These are phyloP conservation scores for Ceratobasidium sp. DNA, from an alignment of 1,284 basidiomycete genomes.

Conservation along the genomic window DNA sequence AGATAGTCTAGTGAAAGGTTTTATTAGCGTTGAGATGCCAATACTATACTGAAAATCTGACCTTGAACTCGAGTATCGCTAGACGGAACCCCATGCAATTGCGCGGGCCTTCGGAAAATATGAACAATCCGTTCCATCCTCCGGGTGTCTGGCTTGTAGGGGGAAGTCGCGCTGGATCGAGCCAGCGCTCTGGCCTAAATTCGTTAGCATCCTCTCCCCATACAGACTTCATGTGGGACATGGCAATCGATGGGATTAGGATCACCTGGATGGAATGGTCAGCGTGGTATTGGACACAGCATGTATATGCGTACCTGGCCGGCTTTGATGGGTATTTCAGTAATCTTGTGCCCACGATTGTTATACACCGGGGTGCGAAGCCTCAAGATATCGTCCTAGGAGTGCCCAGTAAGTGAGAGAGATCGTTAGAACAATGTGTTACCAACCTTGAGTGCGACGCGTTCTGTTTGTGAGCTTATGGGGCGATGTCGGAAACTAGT, in stretches of 20 bases:
- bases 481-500: conserved; percentile 45
- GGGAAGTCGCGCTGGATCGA: conserved; percentile 26
- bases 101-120: conserved; percentile 38
- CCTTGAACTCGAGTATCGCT: conserved; percentile 39
- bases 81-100: conserved; percentile 39
- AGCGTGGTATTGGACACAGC: neutral
- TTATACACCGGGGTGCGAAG: conserved; percentile 43
- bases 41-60: neutral
- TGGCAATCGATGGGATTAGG: conserved; percentile 44
- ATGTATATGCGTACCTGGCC: conserved; percentile 42
- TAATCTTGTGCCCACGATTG: conserved; percentile 41
- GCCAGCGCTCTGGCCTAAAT: conserved; percentile 44
- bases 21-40: neutral
- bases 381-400: conserved; percentile 44
- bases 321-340: conserved; percentile 41
- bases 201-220: conserved; percentile 47
- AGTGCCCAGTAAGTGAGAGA: neutral
- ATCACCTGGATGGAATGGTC: conserved; percentile 40
- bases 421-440: neutral
- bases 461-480: conserved; percentile 43
- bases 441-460: conserved; percentile 18
- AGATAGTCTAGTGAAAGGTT: conserved; percentile 16
- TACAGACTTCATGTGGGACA: conserved; percentile 44
- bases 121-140: conserved; percentile 39
- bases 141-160: neutral